These are phyloP conservation scores for Basidiobolus meristosporus DNA, from an alignment of 371 early-diverging fungal species.

Conservation along the genomic window DNA sequence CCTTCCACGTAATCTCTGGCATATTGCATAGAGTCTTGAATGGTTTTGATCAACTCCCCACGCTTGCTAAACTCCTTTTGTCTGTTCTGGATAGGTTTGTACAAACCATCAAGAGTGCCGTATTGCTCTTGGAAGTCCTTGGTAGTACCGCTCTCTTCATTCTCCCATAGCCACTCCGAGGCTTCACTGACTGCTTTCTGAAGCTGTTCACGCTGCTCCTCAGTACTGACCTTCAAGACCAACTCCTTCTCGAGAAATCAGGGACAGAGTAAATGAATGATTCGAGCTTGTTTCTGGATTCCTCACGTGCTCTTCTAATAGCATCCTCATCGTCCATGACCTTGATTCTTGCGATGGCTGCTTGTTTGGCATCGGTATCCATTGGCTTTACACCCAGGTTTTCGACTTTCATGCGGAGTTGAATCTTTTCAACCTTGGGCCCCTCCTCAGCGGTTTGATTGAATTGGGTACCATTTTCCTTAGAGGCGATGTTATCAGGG, in stretches of 20 bases:
- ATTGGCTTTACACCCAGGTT: slow-evolving; percentile 20
- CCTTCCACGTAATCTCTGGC: no score
- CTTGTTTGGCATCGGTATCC: slow-evolving; percentile 10
- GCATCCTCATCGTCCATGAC: no score
- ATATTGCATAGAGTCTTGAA: no score
- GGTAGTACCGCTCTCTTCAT: slow-evolving; percentile 9
- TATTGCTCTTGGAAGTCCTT: no score
- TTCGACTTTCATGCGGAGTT: slow-evolving; percentile 17
- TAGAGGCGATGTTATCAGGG: slow-evolving; percentile 1
- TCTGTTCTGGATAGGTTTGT: no score
- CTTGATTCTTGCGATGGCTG: slow-evolving; percentile 6
- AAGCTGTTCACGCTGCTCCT: slow-evolving; percentile 47
- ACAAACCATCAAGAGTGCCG: no score
- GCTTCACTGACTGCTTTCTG: slow-evolving; percentile 27
- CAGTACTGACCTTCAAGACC: slow-evolving; percentile 38
- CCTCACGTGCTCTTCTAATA: slow-evolving; percentile 25
- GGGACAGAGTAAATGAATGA: slow-evolving; percentile 70
- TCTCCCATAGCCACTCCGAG: slow-evolving; percentile 78
- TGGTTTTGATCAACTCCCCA: no score
- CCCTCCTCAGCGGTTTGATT: slow-evolving; percentile 8
- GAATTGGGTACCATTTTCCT: slow-evolving; percentile 1
- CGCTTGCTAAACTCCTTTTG: no score
- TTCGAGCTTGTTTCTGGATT: slow-evolving; percentile 77
- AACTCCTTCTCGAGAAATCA: slow-evolving; percentile 62
- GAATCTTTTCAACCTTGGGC: slow-evolving; percentile 15